phyloP scores from a whole-genome alignment of 345 rosid species.

The Turritis glabra region DNA sequence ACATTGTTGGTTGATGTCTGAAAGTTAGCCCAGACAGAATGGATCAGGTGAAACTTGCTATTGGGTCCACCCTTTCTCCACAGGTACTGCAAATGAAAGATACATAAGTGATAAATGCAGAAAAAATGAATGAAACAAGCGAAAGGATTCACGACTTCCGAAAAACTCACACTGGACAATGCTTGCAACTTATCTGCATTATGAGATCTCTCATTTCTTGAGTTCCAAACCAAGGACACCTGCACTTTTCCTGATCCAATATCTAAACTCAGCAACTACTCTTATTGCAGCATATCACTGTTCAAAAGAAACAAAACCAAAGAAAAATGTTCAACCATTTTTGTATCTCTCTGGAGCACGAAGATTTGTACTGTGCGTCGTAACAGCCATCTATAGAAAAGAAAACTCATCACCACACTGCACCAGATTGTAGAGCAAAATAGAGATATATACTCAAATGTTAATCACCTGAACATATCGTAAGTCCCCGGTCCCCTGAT shows the following conservation, averaged over 20 bases:
- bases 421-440: not conserved
- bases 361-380: constrained; percentile 75
- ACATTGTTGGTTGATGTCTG: constrained; percentile 94
- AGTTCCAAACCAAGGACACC: constrained; percentile 89
- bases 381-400: constrained; percentile 81
- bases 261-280: constrained; percentile 4
- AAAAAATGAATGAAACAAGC: not conserved
- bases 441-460: not conserved
- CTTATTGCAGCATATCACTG: not conserved
- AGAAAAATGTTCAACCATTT: constrained; percentile 52
- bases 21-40: constrained; percentile 97
- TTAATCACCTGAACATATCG: constrained; percentile 83
- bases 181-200: constrained; percentile 65
- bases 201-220: constrained; percentile 80
- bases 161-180: constrained; percentile 66
- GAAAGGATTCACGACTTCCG: not conserved
- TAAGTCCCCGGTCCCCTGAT: constrained; percentile 77
- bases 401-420: constrained; percentile 32
- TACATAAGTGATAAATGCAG: not conserved
- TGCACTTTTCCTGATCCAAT: constrained; percentile 73
- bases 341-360: constrained; percentile 78
- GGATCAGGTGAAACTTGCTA: constrained; percentile 56
- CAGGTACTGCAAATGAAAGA: constrained; percentile 57
- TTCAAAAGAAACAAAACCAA: not conserved
- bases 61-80: constrained; percentile 88